A percentile compares a stretch with the other conserved stretches of the same genome.
phyloP scores from a whole-genome alignment of 306 rosid species.

The Cicer cuneatum region DNA sequence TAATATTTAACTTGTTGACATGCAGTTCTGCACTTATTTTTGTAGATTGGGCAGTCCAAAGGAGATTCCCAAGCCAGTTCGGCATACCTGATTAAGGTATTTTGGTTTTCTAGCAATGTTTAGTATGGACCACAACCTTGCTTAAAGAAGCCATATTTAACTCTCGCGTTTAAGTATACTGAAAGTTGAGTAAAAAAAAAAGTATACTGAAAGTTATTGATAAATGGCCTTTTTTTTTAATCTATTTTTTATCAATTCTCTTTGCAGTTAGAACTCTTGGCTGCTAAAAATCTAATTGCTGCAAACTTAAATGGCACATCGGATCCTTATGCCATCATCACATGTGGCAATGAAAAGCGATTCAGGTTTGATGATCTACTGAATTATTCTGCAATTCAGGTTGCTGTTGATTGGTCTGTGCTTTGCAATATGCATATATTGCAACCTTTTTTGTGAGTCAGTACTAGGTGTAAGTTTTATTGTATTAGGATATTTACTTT shows the following conservation, averaged over 20 bases:
- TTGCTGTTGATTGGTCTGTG: conserved; percentile 10
- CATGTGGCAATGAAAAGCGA: conserved; percentile 87
- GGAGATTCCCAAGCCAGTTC: conserved; percentile 71
- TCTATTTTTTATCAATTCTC: conserved; percentile 25
- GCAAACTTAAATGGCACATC: conserved; percentile 98
- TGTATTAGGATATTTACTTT: conserved; percentile 18
- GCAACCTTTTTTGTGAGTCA: conserved; percentile 5
- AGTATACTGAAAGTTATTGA: conserved; percentile 16
- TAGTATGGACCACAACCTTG: conserved; percentile 31
- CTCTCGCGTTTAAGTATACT: not conserved
- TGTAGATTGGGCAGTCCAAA: conserved; percentile 69
- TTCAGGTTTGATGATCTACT: conserved; percentile 68
- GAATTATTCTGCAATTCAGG: conserved; percentile 14
- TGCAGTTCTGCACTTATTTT: conserved; percentile 86
- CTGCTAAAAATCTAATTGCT: conserved; percentile 92
- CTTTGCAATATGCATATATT: conserved; percentile 1
- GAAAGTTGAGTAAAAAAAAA: not conserved
- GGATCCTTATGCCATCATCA: conserved; percentile 94
- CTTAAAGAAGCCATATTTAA: conserved; percentile 11
- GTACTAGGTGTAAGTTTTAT: conserved; percentile 27
- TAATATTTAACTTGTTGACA: conserved; percentile 81
- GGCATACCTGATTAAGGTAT: conserved; percentile 84
- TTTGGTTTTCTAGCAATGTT: conserved; percentile 40
- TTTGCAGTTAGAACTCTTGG: conserved; percentile 91
- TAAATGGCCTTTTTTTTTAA: conserved; percentile 20